Conservation (phyloP, 2,329 filamentous ascomycete genomes). For the Penicillium rolfsii region DNA sequence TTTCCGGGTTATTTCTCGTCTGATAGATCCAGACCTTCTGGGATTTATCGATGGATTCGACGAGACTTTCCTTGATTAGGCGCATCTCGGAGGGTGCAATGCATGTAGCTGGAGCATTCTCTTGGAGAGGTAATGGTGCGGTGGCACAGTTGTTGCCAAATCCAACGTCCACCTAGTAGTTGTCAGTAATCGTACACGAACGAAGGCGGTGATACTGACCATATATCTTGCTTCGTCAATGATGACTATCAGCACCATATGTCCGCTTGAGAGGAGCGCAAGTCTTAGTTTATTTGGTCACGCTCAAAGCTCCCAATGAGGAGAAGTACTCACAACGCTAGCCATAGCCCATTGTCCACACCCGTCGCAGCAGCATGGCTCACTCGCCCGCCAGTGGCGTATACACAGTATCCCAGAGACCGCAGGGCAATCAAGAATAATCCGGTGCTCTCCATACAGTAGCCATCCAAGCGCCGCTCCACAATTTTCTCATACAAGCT, state of each 20-base stretch:
- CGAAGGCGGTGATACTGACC: constrained; percentile 26
- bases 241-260: constrained; percentile 65
- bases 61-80: constrained; percentile 53
- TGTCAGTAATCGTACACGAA: constrained; percentile 1
- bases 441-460: constrained; percentile 64
- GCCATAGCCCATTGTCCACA: constrained; percentile 46
- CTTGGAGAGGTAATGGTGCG: constrained; percentile 58
- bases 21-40: constrained; percentile 67
- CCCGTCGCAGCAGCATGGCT: constrained; percentile 40
- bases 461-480: constrained; percentile 56
- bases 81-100: constrained; percentile 62
- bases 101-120: constrained; percentile 44
- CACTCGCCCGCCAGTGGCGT: constrained; percentile 59
- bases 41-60: constrained; percentile 49
- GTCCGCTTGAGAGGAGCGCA: constrained; percentile 40
- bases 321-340: constrained; percentile 49
- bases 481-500: constrained; percentile 59
- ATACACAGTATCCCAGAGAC: constrained; percentile 57
- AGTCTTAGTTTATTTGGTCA: background rate
- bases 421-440: constrained; percentile 57
- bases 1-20: constrained; percentile 54
- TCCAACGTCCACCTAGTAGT: constrained; percentile 58
- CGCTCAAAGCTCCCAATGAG: background rate
- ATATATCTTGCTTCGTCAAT: constrained; percentile 53
- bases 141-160: constrained; percentile 68